These are phyloP conservation scores for Talaromyces sp. DNA, from an alignment of 2,329 filamentous ascomycete genomes.

Conservation along the genomic window DNA sequence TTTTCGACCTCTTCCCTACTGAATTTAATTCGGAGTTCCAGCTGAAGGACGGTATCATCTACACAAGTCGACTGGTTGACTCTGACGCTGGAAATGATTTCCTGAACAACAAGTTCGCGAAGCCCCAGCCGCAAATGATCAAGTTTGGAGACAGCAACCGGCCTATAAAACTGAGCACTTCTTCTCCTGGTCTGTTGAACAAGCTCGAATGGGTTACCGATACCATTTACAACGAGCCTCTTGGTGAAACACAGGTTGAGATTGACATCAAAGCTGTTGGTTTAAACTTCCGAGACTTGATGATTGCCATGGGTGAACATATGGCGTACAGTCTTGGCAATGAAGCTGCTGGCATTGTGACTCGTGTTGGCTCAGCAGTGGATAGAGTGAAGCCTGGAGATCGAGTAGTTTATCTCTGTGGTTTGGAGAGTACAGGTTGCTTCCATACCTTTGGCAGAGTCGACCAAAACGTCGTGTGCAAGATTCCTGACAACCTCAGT, in stretches of 20 bases:
- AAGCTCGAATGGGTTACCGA: slow-evolving; percentile 17
- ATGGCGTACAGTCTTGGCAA: slow-evolving; percentile 17
- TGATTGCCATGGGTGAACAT: slow-evolving; percentile 19
- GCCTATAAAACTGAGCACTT: slow-evolving; percentile 16
- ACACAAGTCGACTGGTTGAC: slow-evolving; percentile 19
- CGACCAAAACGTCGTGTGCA: slow-evolving; percentile 9
- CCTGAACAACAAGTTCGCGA: slow-evolving; percentile 13
- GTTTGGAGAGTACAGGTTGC: slow-evolving; percentile 10
- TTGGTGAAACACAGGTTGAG: slow-evolving; percentile 19
- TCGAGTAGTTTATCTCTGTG: slow-evolving; percentile 13
- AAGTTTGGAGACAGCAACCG: slow-evolving; percentile 10
- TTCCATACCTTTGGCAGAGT: slow-evolving; percentile 14
- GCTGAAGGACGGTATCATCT: slow-evolving; percentile 13
- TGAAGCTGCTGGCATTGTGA: slow-evolving; percentile 23
- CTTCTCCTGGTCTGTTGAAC: slow-evolving; percentile 15
- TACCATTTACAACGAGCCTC: slow-evolving; percentile 12
- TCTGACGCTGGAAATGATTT: slow-evolving; percentile 16
- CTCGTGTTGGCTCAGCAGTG: slow-evolving; percentile 12
- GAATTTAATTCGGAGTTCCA: slow-evolving; percentile 19
- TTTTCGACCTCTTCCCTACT: slow-evolving; percentile 6
- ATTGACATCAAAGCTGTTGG: slow-evolving; percentile 23
- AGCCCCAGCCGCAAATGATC: slow-evolving; percentile 13
- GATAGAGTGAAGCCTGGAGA: slow-evolving; percentile 12
- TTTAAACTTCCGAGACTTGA: slow-evolving; percentile 24
- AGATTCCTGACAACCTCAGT: slow-evolving; percentile 14